Percentiles rank a stretch among this genome's conserved stretches.
Evolutionary conservation across 2,329 filamentous ascomycete species (phyloP).

Genomic region (Penicillium crustosum): DNA sequence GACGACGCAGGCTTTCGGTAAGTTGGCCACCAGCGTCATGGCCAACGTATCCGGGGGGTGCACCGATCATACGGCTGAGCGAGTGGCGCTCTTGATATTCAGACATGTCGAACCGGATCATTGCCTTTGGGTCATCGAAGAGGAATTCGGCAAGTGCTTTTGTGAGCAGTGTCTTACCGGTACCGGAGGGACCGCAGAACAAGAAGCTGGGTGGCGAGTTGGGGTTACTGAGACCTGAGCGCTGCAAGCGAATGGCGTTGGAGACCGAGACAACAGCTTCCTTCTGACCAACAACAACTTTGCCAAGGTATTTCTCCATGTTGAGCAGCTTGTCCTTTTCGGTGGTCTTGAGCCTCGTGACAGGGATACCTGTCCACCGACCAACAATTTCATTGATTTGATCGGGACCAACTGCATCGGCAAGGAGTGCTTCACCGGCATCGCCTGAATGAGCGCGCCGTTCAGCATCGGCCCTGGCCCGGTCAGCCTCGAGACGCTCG

Average conservation of each 20-base stretch:
- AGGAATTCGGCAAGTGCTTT: slow-evolving; percentile 97
- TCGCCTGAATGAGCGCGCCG: slow-evolving; percentile 56
- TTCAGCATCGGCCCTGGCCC: slow-evolving; percentile 73
- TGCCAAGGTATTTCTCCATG: slow-evolving; percentile 85
- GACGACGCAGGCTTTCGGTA: slow-evolving; percentile 88
- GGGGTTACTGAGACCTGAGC: slow-evolving; percentile 90
- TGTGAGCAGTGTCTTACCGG: slow-evolving; percentile 94
- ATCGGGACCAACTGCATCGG: slow-evolving; percentile 90
- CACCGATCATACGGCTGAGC: slow-evolving; percentile 94
- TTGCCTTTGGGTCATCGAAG: slow-evolving; percentile 93
- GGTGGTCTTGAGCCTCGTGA: slow-evolving; percentile 87
- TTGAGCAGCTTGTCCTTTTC: slow-evolving; percentile 98
- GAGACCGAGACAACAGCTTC: slow-evolving; percentile 92
- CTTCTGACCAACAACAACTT: slow-evolving; percentile 87
- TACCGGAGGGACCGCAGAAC: slow-evolving; percentile 97
- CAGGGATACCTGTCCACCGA: slow-evolving; percentile 96
- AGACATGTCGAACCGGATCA: slow-evolving; percentile 99
- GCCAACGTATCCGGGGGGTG: slow-evolving; percentile 93
- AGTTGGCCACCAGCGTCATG: slow-evolving; percentile 95
- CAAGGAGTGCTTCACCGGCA: slow-evolving; percentile 71
- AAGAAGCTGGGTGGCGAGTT: slow-evolving; percentile 98
- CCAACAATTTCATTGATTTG: slow-evolving; percentile 99
- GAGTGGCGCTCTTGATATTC: slow-evolving; percentile 98
- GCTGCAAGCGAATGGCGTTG: slow-evolving; percentile 91
- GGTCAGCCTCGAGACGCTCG: slow-evolving; percentile 75